Evolutionary conservation across 768 basidiomycete genomes (phyloP).

Genomic region (Fistulinella prunicolor): DNA sequence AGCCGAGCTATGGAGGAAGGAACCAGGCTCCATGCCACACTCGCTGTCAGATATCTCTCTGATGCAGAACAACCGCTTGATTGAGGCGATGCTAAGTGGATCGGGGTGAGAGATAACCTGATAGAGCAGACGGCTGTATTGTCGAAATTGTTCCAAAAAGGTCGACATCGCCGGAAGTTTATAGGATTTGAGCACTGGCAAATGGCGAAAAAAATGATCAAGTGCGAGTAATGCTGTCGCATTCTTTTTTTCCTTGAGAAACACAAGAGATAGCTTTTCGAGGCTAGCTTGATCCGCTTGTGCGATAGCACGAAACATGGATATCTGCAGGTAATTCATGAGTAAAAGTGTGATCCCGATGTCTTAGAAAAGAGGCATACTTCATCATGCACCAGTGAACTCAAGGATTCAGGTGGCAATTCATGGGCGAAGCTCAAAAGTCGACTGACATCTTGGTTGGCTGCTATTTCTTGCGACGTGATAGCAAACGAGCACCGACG

Average conservation of each 20-base stretch:
- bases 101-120: not conserved
- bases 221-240: slow-evolving; percentile 8
- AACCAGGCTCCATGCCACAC: not conserved
- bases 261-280: slow-evolving; percentile 29
- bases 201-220: slow-evolving; percentile 2
- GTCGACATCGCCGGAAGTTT: slow-evolving; percentile 14
- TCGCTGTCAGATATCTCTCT: slow-evolving; percentile 5
- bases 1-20: slow-evolving; percentile 7
- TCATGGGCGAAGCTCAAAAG: slow-evolving; percentile 26
- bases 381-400: slow-evolving; percentile 4
- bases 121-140: slow-evolving; percentile 3
- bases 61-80: slow-evolving; percentile 30
- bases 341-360: not conserved
- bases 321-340: slow-evolving; percentile 8
- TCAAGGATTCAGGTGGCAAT: slow-evolving; percentile 5
- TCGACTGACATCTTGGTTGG: not conserved
- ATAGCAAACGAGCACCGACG: slow-evolving; percentile 40
- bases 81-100: slow-evolving; percentile 2
- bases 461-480: slow-evolving; percentile 1
- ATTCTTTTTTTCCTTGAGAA: slow-evolving; percentile 13
- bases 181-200: slow-evolving; percentile 19
- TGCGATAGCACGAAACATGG: slow-evolving; percentile 35
- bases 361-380: slow-evolving; percentile 6
- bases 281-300: slow-evolving; percentile 27
- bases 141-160: slow-evolving; percentile 2